A percentile compares a stretch with the other conserved stretches of the same genome.
phyloP scores from a whole-genome alignment of 2,329 filamentous ascomycete species.

The Cryoendolithus antarcticus region DNA sequence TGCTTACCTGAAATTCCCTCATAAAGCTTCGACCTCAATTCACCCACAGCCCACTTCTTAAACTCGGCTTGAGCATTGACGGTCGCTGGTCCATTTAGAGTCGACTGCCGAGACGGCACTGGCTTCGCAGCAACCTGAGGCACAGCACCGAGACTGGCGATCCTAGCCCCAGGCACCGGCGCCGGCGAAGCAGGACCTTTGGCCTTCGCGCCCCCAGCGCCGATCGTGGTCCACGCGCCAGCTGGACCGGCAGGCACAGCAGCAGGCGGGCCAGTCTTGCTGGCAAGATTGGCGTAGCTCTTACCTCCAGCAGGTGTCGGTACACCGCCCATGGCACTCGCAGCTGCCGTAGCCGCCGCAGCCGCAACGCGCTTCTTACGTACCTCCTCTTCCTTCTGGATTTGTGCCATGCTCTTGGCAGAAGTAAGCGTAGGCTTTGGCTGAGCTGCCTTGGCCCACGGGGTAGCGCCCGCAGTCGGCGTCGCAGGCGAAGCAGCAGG shows the following conservation, averaged over 20 bases:
- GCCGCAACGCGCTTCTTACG: constrained; percentile 65
- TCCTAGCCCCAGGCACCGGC: constrained; percentile 32
- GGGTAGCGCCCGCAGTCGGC: constrained; percentile 29
- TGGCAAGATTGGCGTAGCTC: constrained; percentile 86
- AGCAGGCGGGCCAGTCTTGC: constrained; percentile 48
- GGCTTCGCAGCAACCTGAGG: constrained; percentile 22
- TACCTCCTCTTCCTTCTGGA: constrained; percentile 88
- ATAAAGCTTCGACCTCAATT: constrained; percentile 63
- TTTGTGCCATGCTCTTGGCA: constrained; percentile 90
- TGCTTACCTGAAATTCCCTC: constrained; percentile 52
- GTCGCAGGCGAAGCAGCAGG: constrained; percentile 54
- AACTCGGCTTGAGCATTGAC: constrained; percentile 77
- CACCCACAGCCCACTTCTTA: constrained; percentile 76
- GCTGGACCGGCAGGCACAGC: constrained; percentile 34
- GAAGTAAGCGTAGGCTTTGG: constrained; percentile 36
- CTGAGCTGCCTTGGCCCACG: constrained; percentile 55
- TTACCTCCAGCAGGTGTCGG: constrained; percentile 49
- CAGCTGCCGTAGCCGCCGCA: constrained; percentile 34
- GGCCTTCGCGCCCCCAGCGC: constrained; percentile 71
- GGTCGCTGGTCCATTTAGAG: constrained; percentile 36
- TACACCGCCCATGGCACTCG: constrained; percentile 30
- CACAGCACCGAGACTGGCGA: constrained; percentile 34
- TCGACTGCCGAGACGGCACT: constrained; percentile 41
- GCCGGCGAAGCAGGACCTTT: constrained; percentile 54
- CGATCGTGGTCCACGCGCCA: constrained; percentile 82